Base-by-base conservation (phyloP, 1,284 basidiomycete genomes). In the Cutaneotrichosporon cavernicola region DNA sequence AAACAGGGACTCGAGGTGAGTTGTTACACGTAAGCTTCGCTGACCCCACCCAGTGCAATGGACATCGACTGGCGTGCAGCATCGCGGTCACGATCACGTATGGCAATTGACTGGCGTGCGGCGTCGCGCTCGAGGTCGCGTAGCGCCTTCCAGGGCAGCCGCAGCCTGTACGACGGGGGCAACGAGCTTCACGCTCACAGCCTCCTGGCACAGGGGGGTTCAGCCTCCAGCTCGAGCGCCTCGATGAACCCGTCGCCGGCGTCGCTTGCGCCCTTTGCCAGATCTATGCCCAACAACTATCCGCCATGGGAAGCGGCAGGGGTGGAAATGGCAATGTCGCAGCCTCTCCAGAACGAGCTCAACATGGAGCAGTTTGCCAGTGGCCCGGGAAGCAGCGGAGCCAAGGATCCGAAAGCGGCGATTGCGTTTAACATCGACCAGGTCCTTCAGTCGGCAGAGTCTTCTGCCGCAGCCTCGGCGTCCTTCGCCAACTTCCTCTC, bases 21-120 rank as follows among this genome's bases (percentile, higher is more conserved):
- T 64, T 53, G 31, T 11, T 18, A 34, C n/a, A 21, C 16, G 11
- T n/a, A 43, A 34, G 51, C 46, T 50, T 40, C 52, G 40, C 66
- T 65, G 18, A 65, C 64, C 10, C 50, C 40, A 80, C 10, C 50
- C 40, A 80, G 77, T 58, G 76, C 81, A 21, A 83, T 82, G 69
- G 79, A 80, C 47, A 97, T 98, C 90, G 96, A 98, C 76, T 97
- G 95, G 93, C 86, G 93, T 52, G 89, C 90, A 21, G 88, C 92
- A 74, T 94, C 91, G 75, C 87, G 94, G 65, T 97, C 94, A 16
- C 86, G 94, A 67, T 97, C 96, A 26, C 88, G 95, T 31, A 89
- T 91, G 73, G 90, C 91, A 1, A 82, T 83, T 77, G 83, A 83
- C 60, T 83, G 82, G 82, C 76, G 82, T 34, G 81, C 76, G 0